Evolutionary conservation across 1,284 basidiomycete genomes (phyloP).

Genomic region (Cystobasidium pallidum): DNA sequence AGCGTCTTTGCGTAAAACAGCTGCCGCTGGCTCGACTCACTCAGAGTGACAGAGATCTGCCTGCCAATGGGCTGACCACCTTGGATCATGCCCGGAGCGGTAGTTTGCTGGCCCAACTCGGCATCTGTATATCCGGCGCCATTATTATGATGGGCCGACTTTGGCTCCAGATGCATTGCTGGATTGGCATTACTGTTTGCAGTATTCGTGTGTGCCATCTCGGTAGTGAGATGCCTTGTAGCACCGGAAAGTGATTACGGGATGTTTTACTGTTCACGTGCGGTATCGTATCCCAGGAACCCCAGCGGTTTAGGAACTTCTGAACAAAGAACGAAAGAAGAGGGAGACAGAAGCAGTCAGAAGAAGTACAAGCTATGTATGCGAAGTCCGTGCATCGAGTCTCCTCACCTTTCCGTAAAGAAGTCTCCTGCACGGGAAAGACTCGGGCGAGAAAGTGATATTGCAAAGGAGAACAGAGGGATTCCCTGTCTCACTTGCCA

Average conservation of each 20-base stretch:
- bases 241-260: not conserved
- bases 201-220: slow-evolving; percentile 9
- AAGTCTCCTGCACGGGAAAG: too few relatives aligned
- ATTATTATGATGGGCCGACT: slow-evolving; percentile 16
- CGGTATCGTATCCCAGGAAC: too few relatives aligned
- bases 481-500: too few relatives aligned
- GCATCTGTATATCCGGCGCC: slow-evolving; percentile 19
- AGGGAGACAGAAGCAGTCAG: not conserved
- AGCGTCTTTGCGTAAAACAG: too few relatives aligned
- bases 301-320: too few relatives aligned
- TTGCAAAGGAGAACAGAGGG: too few relatives aligned
- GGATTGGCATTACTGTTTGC: slow-evolving; percentile 26
- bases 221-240: not conserved
- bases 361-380: too few relatives aligned
- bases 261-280: slow-evolving; percentile 1
- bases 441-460: too few relatives aligned
- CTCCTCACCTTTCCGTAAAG: too few relatives aligned
- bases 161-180: slow-evolving; percentile 29
- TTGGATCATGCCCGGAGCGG: slow-evolving; percentile 6
- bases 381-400: too few relatives aligned
- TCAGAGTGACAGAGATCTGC: slow-evolving; percentile 44
- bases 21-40: too few relatives aligned
- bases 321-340: not conserved
- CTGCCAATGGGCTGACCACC: slow-evolving; percentile 43
- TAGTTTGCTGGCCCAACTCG: slow-evolving; percentile 34